These are phyloP conservation scores for Didymella pomorum DNA, from an alignment of 2,329 filamentous ascomycete species.

Conservation along the genomic window DNA sequence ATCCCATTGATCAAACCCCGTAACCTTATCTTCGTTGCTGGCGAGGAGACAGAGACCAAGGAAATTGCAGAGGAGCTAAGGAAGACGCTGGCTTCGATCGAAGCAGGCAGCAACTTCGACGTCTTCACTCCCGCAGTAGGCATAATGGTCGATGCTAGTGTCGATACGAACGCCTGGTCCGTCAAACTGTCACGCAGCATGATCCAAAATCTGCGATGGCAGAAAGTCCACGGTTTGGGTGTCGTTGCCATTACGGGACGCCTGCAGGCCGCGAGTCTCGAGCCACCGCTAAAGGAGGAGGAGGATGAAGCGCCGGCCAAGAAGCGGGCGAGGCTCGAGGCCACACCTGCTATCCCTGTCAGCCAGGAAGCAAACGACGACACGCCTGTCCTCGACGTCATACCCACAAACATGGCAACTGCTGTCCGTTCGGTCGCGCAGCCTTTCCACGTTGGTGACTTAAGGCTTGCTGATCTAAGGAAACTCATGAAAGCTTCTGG, in stretches of 20 bases:
- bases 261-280: conserved; percentile 61
- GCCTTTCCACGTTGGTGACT: conserved; percentile 91
- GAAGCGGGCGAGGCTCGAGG: conserved; percentile 60
- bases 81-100: conserved; percentile 63
- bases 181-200: conserved; percentile 87
- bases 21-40: conserved; percentile 91
- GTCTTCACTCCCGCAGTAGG: conserved; percentile 86
- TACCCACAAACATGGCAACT: conserved; percentile 69
- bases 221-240: conserved; percentile 86
- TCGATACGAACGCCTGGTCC: conserved; percentile 97
- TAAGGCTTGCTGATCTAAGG: conserved; percentile 86
- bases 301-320: conserved; percentile 55
- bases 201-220: conserved; percentile 90
- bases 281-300: conserved; percentile 52
- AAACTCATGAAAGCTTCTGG: conserved; percentile 80
- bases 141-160: conserved; percentile 81
- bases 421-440: conserved; percentile 80
- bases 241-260: conserved; percentile 91
- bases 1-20: conserved; percentile 92
- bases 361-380: conserved; percentile 57
- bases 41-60: conserved; percentile 75
- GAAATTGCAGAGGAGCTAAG: conserved; percentile 82
- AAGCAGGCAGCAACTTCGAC: conserved; percentile 59
- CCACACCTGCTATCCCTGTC: conserved; percentile 55
- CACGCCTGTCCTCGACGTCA: conserved; percentile 65